These are phyloP conservation scores for Epichloe coenophiala DNA, from an alignment of 2,329 filamentous ascomycete species.

Conservation along the genomic window DNA sequence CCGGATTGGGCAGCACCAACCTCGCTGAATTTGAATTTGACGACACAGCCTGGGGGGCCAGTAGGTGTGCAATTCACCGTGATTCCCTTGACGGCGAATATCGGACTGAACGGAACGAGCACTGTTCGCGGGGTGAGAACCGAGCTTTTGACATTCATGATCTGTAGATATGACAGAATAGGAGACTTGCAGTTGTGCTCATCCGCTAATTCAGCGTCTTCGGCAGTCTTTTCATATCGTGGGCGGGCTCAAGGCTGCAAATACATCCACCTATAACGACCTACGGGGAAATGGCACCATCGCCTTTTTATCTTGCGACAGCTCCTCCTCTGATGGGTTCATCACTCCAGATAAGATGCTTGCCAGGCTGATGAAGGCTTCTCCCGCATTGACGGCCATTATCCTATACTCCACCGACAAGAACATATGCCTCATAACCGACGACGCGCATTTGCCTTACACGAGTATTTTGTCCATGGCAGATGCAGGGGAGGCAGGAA, in stretches of 20 bases:
- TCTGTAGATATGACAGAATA: neutral
- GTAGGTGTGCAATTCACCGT: constrained; percentile 25
- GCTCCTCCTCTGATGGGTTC: constrained; percentile 23
- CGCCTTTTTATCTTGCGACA: constrained; percentile 45
- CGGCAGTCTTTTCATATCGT: constrained; percentile 28
- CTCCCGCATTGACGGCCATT: constrained; percentile 42
- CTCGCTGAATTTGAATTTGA: constrained; percentile 28
- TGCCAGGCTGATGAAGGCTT: constrained; percentile 33
- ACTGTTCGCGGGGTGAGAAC: constrained; percentile 21
- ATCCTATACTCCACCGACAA: constrained; percentile 50
- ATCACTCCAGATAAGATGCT: constrained; percentile 36
- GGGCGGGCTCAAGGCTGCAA: constrained; percentile 30
- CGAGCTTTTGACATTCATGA: constrained; percentile 3
- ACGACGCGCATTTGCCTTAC: constrained; percentile 29
- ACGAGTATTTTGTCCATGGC: constrained; percentile 43
- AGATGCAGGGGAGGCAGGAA: constrained; percentile 30
- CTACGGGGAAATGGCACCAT: constrained; percentile 24
- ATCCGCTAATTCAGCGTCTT: neutral
- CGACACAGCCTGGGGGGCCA: constrained; percentile 15
- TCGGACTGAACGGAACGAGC: constrained; percentile 29
- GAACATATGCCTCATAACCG: constrained; percentile 41
- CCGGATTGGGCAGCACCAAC: constrained; percentile 26
- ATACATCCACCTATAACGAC: constrained; percentile 29
- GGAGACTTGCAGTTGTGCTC: neutral
- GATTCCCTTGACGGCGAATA: constrained; percentile 28